Evolutionary conservation across 2,329 filamentous ascomycete genomes (phyloP), one percentile per base, ranked within the genome.

Genomic region (Aureobasidium sp.): DNA sequence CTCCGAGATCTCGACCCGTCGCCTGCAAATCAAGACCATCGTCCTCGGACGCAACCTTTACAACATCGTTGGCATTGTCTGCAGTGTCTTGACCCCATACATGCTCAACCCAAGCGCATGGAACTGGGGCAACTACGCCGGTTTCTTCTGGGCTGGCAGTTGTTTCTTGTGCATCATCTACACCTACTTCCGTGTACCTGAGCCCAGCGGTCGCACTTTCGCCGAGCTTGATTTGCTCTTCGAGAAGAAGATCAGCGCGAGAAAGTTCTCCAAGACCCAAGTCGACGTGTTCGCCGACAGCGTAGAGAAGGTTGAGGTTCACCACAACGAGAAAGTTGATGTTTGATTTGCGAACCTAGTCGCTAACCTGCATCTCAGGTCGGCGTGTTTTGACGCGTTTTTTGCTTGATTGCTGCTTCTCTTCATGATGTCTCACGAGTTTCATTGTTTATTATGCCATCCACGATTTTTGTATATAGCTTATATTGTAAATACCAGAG

Each of bases 171-270:
- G 5, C 4, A 8, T 32, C 30, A 32, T 32, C 30, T 32, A 5
- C 30, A 32, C 30, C 5, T 32, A 32, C 65, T 78, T 77, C 66
- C 68, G 77, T n/a, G 65, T 78, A 3, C 77, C 77, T 1, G 77
- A 78, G 14, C 16, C 37, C 13, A 39, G 16, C 16, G 37, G 37
- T 2, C 16, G 16, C 5, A 8, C 37, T 1, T 5, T n/a, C 5
- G 37, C 37, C 5, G 37, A 39, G 37, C 16, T 39, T 6, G 37
- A 39, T 16, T 2, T 7, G 3, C 14, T 14, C 5, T 39, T 39
- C 16, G 37, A 39, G 16, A n/a, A 14, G 13, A n/a, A n/a, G 3
- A 8, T 39, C 3, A 8, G 5, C 1, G 37, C 37, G 5, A 5
- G 37, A 13, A 39, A 39, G 2, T 39, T 39, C 37, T 1, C 7